Percentiles rank a stretch among this genome's conserved stretches.
phyloP scores from a whole-genome alignment of 2,329 filamentous ascomycete species.

The Neonectria hederae region DNA sequence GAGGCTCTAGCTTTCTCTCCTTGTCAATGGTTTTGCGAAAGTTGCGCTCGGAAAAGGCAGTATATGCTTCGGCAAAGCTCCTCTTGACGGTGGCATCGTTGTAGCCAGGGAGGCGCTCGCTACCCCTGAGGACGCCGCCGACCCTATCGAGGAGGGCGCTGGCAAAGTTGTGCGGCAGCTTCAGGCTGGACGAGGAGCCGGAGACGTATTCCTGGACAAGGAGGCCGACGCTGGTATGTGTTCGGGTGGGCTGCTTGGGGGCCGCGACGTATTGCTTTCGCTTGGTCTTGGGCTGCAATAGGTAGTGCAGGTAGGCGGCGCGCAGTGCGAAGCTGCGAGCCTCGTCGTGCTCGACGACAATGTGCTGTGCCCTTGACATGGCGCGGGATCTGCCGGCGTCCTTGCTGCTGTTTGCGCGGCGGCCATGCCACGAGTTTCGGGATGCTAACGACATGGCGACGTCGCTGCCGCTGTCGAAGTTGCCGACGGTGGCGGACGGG shows the following conservation, averaged over 20 bases:
- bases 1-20: conserved; percentile 89
- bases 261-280: conserved; percentile 84
- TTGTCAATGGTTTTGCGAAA: conserved; percentile 95
- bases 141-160: conserved; percentile 73
- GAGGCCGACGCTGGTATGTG: conserved; percentile 81
- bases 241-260: conserved; percentile 67
- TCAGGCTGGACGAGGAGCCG: conserved; percentile 59
- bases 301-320: conserved; percentile 89
- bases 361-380: conserved; percentile 57
- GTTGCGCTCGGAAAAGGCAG: conserved; percentile 86
- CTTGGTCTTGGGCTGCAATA: conserved; percentile 89
- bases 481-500: conserved; percentile 8
- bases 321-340: conserved; percentile 92
- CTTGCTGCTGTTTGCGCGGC: conserved; percentile 57
- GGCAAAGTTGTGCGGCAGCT: conserved; percentile 67
- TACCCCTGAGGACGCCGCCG: conserved; percentile 81
- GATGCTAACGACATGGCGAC: conserved; percentile 62
- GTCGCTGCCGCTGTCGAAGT: conserved; percentile 20
- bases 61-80: conserved; percentile 94
- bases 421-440: conserved; percentile 57
- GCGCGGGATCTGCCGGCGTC: conserved; percentile 54
- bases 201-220: conserved; percentile 86
- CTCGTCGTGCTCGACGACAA: conserved; percentile 74
- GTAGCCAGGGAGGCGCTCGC: conserved; percentile 86
- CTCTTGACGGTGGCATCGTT: conserved; percentile 91